Percentiles rank a stretch among this genome's conserved stretches.
phyloP scores from a whole-genome alignment of 2,329 filamentous ascomycete species.

The Scedosporium minutisporum region DNA sequence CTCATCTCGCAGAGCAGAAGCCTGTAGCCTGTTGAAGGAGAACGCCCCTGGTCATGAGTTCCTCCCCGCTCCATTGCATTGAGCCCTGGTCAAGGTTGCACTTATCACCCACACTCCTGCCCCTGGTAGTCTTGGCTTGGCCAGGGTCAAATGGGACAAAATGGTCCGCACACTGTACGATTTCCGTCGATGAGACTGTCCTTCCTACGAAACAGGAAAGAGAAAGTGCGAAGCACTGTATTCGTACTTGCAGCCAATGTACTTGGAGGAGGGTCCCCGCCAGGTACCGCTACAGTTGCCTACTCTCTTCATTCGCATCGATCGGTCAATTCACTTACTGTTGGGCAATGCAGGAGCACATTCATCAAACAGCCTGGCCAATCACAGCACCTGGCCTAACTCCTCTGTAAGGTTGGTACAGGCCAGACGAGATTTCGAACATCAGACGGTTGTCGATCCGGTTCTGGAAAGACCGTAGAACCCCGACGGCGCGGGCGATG shows the following conservation, averaged over 20 bases:
- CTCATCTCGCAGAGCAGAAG: too few species aligned
- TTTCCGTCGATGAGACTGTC: background rate
- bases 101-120: background rate
- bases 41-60: background rate
- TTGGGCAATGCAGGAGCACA: background rate
- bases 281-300: background rate
- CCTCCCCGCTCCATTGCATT: background rate
- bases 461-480: constrained; percentile 7
- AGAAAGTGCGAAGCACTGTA: too few species aligned
- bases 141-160: background rate
- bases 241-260: background rate
- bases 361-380: background rate
- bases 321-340: too few species aligned
- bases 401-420: background rate
- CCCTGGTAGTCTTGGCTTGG: constrained; percentile 5
- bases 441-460: background rate
- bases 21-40: background rate
- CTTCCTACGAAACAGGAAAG: too few species aligned
- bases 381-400: background rate
- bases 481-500: background rate
- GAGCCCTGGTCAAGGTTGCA: background rate
- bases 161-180: background rate
- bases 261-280: background rate
- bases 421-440: constrained; percentile 2
- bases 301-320: background rate